These are phyloP conservation scores for Daldinia grandis DNA, from an alignment of 495 filamentous ascomycete species.

Conservation along the genomic window DNA sequence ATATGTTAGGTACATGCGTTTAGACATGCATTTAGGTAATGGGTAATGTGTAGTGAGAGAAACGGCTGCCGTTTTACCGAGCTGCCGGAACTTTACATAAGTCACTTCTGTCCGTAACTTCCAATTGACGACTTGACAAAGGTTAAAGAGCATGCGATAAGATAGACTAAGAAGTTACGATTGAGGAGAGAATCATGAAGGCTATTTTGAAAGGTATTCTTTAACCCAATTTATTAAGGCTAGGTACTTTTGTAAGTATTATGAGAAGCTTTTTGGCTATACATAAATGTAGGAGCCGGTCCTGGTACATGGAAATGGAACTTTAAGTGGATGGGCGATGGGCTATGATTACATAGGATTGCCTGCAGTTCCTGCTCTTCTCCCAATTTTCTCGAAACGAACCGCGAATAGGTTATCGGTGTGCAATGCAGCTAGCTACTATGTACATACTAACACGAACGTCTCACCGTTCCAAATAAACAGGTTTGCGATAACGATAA, in stretches of 20 bases:
- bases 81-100: conserved; percentile 10
- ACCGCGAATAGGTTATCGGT: neutral
- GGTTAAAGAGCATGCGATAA: neutral
- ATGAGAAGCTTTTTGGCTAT: conserved; percentile 1
- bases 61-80: conserved; percentile 35
- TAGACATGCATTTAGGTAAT: neutral
- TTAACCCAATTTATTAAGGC: neutral
- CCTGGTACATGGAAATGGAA: neutral
- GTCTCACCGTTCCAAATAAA: neutral
- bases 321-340: conserved; percentile 1
- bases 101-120: neutral
- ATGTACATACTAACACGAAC: neutral
- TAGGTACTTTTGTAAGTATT: neutral
- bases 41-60: neutral
- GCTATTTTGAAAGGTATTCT: neutral
- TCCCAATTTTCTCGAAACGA: conserved; percentile 3
- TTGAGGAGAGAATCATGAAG: neutral
- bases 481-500: conserved; percentile 25
- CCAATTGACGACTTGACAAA: neutral
- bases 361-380: neutral
- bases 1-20: neutral
- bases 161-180: neutral
- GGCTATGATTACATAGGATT: neutral
- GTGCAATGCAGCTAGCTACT: neutral
- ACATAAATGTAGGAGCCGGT: neutral